Percentiles rank a stretch among this genome's conserved stretches.
Evolutionary conservation across 805 yeast genomes (phyloP).

Genomic region (Metschnikowia vanudenii): DNA sequence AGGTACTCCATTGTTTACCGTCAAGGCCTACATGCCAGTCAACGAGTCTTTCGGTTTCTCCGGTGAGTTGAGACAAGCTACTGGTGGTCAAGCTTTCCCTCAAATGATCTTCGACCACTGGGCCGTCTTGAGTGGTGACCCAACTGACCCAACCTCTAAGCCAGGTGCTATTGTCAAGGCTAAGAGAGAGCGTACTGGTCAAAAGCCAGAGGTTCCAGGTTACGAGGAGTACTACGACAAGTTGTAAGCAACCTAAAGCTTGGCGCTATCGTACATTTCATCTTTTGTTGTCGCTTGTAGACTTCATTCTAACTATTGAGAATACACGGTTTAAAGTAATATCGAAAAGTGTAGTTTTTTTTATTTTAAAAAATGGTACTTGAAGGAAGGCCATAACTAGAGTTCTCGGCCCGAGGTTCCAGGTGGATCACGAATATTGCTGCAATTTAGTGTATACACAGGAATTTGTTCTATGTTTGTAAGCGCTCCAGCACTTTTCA

Average conservation of each 20-base stretch:
- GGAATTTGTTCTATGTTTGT: neutral
- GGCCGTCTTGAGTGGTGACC: slow-evolving; percentile 89
- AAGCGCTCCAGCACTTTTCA: neutral
- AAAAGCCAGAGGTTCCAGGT: slow-evolving; percentile 97
- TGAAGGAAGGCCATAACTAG: no score
- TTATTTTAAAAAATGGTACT: no score
- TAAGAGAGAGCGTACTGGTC: slow-evolving; percentile 92
- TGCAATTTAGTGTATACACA: neutral
- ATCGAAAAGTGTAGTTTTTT: neutral
- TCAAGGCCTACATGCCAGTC: slow-evolving; percentile 99
- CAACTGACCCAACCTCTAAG: slow-evolving; percentile 74
- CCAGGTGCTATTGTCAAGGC: slow-evolving; percentile 58
- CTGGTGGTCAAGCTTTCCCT: slow-evolving; percentile 99
- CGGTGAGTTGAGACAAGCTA: slow-evolving; percentile 98
- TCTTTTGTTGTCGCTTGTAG: slow-evolving; percentile 15
- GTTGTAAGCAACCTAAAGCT: slow-evolving; percentile 48
- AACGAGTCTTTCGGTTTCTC: slow-evolving; percentile 99
- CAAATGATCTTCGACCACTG: slow-evolving; percentile 99
- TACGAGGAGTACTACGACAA: slow-evolving; percentile 98
- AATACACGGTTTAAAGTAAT: slow-evolving; percentile 14
- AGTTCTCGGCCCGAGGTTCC: no score
- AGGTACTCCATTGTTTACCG: slow-evolving; percentile 99
- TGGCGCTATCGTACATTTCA: slow-evolving; percentile 15
- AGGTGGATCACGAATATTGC: no score
- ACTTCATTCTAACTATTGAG: slow-evolving; percentile 13